phyloP scores from a whole-genome alignment of 2,329 filamentous ascomycete genomes.

The Thielaviopsis punctulata region DNA sequence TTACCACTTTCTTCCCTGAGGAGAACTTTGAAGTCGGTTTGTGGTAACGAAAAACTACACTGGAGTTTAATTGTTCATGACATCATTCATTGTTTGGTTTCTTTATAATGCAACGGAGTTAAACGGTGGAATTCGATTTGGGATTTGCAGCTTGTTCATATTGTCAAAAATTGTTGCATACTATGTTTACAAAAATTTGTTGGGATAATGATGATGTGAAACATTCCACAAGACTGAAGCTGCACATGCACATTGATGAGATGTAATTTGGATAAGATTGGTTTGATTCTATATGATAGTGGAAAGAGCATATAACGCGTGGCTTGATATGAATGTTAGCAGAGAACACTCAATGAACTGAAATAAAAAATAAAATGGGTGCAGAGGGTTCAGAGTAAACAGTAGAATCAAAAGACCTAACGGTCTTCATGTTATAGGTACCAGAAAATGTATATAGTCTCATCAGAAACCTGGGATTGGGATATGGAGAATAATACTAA shows the following conservation, averaged over 20 bases:
- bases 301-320: too few species aligned
- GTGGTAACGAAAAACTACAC: conserved; percentile 43
- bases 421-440: conserved; percentile 85
- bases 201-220: too few species aligned
- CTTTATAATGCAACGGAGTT: conserved; percentile 7
- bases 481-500: conserved; percentile 1
- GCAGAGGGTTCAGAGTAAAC: conserved; percentile 11
- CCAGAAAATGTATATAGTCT: conserved; percentile 58
- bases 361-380: background rate
- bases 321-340: conserved; percentile 9
- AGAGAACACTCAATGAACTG: background rate
- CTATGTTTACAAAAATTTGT: background rate
- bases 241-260: too few species aligned
- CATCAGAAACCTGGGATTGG: conserved; percentile 41
- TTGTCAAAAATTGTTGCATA: background rate
- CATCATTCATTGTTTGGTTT: conserved; percentile 1
- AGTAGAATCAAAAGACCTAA: conserved; percentile 13
- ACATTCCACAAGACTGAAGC: too few species aligned
- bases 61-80: background rate
- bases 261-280: too few species aligned
- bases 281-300: too few species aligned
- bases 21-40: conserved; percentile 89
- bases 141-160: background rate
- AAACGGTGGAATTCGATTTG: conserved; percentile 2
- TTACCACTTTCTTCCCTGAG: conserved; percentile 92